Conservation (phyloP, 1,284 basidiomycete genomes). For the Sporisorium graminicola region DNA sequence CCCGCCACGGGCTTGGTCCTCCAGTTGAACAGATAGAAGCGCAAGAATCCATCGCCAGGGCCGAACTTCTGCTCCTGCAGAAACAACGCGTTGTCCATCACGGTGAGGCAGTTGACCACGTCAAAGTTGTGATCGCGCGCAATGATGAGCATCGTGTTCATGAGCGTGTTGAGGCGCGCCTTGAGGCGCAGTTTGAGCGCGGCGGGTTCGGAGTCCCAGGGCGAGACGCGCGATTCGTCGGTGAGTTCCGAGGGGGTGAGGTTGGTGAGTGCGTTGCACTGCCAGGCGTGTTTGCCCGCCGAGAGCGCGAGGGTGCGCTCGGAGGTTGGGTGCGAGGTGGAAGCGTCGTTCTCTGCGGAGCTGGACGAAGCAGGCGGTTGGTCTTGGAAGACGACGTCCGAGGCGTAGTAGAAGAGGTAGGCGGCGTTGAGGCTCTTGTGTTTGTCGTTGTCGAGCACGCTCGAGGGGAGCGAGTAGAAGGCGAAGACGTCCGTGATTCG, state of each 20-base stretch:
- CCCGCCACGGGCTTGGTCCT: slow-evolving; percentile 61
- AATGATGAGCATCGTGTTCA: slow-evolving; percentile 82
- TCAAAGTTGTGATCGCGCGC: slow-evolving; percentile 87
- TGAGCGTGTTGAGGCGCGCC: slow-evolving; percentile 79
- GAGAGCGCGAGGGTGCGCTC: slow-evolving; percentile 32
- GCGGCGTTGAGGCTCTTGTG: slow-evolving; percentile 81
- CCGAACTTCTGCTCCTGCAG: slow-evolving; percentile 86
- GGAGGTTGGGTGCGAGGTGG: slow-evolving; percentile 19
- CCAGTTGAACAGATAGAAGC: slow-evolving; percentile 81
- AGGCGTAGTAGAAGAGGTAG: slow-evolving; percentile 90
- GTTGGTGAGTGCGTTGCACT: slow-evolving; percentile 51
- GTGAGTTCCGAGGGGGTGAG: slow-evolving; percentile 49
- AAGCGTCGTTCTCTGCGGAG: background rate
- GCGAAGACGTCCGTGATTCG: slow-evolving; percentile 95
- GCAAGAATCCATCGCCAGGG: slow-evolving; percentile 86
- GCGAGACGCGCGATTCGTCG: slow-evolving; percentile 48
- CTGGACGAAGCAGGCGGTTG: background rate
- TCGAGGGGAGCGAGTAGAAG: slow-evolving; percentile 95
- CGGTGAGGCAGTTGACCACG: slow-evolving; percentile 92
- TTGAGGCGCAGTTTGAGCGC: slow-evolving; percentile 78
- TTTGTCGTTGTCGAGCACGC: slow-evolving; percentile 78
- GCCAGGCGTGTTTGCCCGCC: slow-evolving; percentile 38
- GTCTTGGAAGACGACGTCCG: slow-evolving; percentile 53
- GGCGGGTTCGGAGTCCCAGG: slow-evolving; percentile 71
- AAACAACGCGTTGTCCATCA: slow-evolving; percentile 92